phyloP scores from a whole-genome alignment of 371 early-diverging fungal species.

The Basidiobolus meristosporus region DNA sequence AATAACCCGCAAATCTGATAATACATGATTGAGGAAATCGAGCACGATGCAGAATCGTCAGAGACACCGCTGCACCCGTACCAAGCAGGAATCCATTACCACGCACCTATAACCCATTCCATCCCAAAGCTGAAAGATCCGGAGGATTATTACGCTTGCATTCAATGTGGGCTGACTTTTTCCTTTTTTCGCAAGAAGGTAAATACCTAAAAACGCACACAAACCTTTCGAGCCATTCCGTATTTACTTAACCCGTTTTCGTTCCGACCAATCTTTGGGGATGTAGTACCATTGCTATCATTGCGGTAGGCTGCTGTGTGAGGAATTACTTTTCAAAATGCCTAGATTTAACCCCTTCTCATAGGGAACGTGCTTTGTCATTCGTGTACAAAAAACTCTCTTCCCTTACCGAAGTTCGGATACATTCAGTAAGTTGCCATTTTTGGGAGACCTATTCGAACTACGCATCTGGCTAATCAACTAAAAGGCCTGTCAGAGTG shows the following conservation, averaged over 20 bases:
- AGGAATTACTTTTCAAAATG: too few relatives aligned
- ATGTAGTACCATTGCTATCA: slow-evolving; percentile 15
- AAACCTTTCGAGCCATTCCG: not conserved
- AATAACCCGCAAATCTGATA: too few relatives aligned
- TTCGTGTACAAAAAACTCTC: slow-evolving; percentile 15
- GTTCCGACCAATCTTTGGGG: too few relatives aligned
- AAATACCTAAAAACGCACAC: not conserved
- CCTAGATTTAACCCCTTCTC: too few relatives aligned
- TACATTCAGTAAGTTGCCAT: slow-evolving; percentile 16
- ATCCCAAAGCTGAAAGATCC: slow-evolving; percentile 15
- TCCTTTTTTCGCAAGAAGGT: slow-evolving; percentile 15
- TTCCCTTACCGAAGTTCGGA: slow-evolving; percentile 20
- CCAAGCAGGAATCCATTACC: slow-evolving; percentile 2
- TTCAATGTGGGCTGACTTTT: slow-evolving; percentile 15
- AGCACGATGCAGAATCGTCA: too few relatives aligned
- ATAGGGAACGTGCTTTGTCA: slow-evolving; percentile 20
- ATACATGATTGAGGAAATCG: too few relatives aligned
- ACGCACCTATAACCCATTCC: slow-evolving; percentile 7
- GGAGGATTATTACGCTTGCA: slow-evolving; percentile 10
- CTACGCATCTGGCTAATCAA: not conserved
- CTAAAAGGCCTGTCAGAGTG: slow-evolving; percentile 1
- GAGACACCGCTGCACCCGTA: not conserved
- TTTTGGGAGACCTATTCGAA: not conserved
- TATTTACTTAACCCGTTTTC: too few relatives aligned
- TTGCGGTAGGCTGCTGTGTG: slow-evolving; percentile 16